Conservation (phyloP, 306 rosid species). For the Benincasa hispida region DNA sequence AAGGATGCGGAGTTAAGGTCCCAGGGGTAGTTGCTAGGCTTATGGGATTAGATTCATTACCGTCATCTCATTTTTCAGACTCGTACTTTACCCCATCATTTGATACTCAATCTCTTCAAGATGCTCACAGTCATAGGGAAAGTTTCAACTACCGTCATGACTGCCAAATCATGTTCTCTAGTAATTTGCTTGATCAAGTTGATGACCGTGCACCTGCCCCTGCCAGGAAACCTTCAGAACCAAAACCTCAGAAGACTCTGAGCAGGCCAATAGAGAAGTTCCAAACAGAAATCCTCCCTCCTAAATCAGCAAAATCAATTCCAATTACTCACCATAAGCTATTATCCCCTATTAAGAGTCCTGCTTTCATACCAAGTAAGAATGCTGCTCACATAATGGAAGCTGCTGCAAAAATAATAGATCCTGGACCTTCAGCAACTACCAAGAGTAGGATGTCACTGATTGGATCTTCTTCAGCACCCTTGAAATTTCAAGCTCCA, state of each 20-base stretch:
- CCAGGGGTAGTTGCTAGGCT: conserved; percentile 88
- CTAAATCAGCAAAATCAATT: conserved; percentile 80
- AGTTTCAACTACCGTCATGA: conserved; percentile 35
- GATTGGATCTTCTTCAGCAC: conserved; percentile 40
- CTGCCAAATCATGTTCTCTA: conserved; percentile 40
- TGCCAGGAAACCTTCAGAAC: conserved; percentile 36
- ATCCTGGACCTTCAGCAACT: conserved; percentile 45
- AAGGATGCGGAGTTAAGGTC: conserved; percentile 45
- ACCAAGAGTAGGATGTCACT: conserved; percentile 38
- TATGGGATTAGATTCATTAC: conserved; percentile 89
- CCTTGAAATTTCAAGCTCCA: conserved; percentile 66
- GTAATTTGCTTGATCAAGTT: conserved; percentile 33
- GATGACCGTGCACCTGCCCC: conserved; percentile 28
- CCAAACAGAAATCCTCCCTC: conserved; percentile 88
- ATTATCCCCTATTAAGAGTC: conserved; percentile 80
- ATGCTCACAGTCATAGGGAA: conserved; percentile 31
- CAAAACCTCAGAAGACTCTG: conserved; percentile 36
- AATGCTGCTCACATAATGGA: conserved; percentile 92
- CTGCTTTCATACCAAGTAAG: conserved; percentile 56
- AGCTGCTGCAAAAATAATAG: conserved; percentile 90
- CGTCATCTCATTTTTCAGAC: conserved; percentile 48
- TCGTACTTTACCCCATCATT: conserved; percentile 48
- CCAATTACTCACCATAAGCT: conserved; percentile 87
- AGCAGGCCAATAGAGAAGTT: conserved; percentile 79
- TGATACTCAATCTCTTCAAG: conserved; percentile 63